A percentile compares a stretch with the other conserved stretches of the same genome.
These are phyloP conservation scores for Zoysia japonica DNA, from an alignment of 176 grass and related monocot species.

Conservation along the genomic window DNA sequence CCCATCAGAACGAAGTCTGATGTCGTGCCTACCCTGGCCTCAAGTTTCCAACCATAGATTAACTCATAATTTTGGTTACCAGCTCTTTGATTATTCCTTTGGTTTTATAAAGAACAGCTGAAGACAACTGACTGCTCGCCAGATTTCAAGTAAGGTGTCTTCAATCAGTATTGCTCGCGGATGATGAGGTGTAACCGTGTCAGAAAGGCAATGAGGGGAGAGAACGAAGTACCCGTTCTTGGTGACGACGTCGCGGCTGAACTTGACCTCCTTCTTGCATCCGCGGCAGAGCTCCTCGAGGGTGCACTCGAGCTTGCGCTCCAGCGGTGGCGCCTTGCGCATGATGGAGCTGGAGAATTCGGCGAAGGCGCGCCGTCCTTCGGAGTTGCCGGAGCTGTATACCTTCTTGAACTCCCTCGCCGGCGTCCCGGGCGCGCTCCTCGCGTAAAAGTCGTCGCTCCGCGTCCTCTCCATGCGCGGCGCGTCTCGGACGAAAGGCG, in stretches of 20 bases:
- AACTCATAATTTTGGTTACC: conserved; percentile 8
- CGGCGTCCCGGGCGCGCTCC: conserved; percentile 47
- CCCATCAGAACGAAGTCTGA: too few species aligned
- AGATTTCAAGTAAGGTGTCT: conserved; percentile 30
- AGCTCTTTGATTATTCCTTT: not conserved
- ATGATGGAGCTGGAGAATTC: conserved; percentile 81
- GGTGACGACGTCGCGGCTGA: conserved; percentile 71
- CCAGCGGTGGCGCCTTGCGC: conserved; percentile 76
- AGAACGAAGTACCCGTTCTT: conserved; percentile 64
- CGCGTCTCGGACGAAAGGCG: not conserved
- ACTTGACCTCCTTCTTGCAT: conserved; percentile 87
- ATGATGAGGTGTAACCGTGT: conserved; percentile 30
- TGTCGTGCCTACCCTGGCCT: conserved; percentile 28
- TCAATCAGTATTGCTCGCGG: conserved; percentile 16
- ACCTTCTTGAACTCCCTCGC: conserved; percentile 63
- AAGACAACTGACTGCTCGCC: conserved; percentile 11
- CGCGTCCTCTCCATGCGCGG: conserved; percentile 43
- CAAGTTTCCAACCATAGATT: conserved; percentile 31
- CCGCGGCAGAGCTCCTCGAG: conserved; percentile 93
- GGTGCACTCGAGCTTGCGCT: conserved; percentile 82
- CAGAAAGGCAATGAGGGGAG: not conserved
- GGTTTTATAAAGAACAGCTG: not conserved
- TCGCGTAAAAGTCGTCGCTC: conserved; percentile 37
- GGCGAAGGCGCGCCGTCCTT: conserved; percentile 57
- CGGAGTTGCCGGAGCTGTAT: conserved; percentile 47